Evolutionary conservation across 192 early-diverging fungal species (phyloP).

Genomic region (Coemansia sp.): DNA sequence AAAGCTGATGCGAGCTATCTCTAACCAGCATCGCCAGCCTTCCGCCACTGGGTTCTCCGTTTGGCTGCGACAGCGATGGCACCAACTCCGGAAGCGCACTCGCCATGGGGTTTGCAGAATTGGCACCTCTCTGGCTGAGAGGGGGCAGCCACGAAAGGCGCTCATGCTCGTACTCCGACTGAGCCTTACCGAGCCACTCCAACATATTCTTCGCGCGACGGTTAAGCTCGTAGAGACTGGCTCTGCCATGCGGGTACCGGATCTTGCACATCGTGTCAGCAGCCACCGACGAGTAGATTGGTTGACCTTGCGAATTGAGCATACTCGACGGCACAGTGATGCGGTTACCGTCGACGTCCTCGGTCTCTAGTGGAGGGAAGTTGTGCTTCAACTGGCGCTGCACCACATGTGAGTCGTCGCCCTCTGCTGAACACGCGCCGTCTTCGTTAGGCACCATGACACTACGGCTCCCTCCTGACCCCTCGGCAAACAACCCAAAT

Average conservation of each 20-base stretch:
- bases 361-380: conserved; percentile 38
- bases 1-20: conserved; percentile 15
- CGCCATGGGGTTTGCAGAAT: background rate
- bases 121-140: background rate
- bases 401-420: conserved; percentile 5
- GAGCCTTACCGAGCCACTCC: conserved; percentile 55
- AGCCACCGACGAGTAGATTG: conserved; percentile 44
- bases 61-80: background rate
- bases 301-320: conserved; percentile 45
- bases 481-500: conserved; percentile 14
- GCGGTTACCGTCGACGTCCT: conserved; percentile 38
- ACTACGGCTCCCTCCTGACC: background rate
- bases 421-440: background rate
- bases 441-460: background rate
- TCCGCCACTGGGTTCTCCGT: background rate
- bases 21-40: background rate
- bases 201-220: conserved; percentile 56
- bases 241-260: conserved; percentile 41
- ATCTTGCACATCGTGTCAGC: conserved; percentile 50
- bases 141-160: conserved; percentile 22
- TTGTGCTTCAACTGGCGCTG: conserved; percentile 30
- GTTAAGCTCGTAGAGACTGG: conserved; percentile 40
- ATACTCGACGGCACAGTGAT: conserved; percentile 39
- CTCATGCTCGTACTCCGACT: conserved; percentile 55
- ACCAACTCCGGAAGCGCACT: background rate